Base-by-base conservation (phyloP, 495 filamentous ascomycete genomes). In the Ramalina intermedia region DNA sequence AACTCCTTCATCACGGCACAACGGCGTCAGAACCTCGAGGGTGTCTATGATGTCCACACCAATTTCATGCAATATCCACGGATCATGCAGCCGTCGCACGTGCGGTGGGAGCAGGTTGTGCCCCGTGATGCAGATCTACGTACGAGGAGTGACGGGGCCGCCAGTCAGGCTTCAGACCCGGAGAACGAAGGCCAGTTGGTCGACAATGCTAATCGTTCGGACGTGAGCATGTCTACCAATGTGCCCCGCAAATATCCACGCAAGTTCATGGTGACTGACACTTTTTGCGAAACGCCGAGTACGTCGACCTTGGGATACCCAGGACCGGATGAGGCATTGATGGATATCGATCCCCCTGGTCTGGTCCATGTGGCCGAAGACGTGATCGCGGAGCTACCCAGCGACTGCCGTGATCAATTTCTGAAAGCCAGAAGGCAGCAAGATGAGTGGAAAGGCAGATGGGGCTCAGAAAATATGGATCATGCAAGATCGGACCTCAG, bases 11-110 rank as follows among this genome's bases (percentile, higher is more conserved):
- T 96, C 23, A 65, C 75, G 0, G 66, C 69, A 13, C 61, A 76
- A 27, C 82, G 91, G 23, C 78, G 78, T 16, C 57, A 63, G n/a
- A 87, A 79, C 50, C 63, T 80, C 12, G 70, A 76, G 33, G 91
- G 91, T 21, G 69, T 87, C 21, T 98, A 98, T 62, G 88, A 98
- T 54, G 76, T 89, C 20, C 87, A 96, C 65, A 95, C 91, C 38
- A 98, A 98, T 60, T 55, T 69, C 37, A 84, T 96, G 72, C 82
- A 86, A 54, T 91, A 83, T 56, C 93, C 91, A 0, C 75, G 75
- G 49, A 85, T 75, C 55, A 95, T 85, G 73, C 93, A 98, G 66
- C 87, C 91, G 0, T 90, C 89, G 2, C 84, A 86, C 60, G 86
- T 77, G 8, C 78, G 79, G 46, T 85, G 88, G 72, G 85, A 88